Percentiles rank a stretch among this genome's conserved stretches.
Evolutionary conservation across 2,329 filamentous ascomycete genomes (phyloP).

Genomic region (Coleophoma crateriformis): DNA sequence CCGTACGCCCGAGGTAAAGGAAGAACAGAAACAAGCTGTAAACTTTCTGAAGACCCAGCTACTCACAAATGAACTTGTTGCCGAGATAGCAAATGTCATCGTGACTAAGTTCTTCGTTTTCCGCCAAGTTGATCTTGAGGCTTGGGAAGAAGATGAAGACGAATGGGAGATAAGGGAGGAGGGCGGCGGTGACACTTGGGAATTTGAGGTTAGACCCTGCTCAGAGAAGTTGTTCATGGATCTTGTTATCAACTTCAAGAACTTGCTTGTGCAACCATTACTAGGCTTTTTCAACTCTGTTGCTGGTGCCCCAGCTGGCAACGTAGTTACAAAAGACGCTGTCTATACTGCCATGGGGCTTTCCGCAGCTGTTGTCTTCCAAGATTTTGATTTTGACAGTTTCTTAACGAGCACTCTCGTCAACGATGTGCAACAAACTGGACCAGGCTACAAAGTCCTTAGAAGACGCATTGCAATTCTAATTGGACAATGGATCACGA

Average conservation of each 20-base stretch:
- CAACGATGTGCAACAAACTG: constrained; percentile 65
- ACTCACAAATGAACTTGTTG: constrained; percentile 69
- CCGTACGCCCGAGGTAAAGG: constrained; percentile 65
- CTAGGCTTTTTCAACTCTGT: constrained; percentile 78
- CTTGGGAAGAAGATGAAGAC: constrained; percentile 92
- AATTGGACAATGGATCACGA: constrained; percentile 81
- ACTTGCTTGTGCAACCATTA: constrained; percentile 71
- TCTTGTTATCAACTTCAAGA: constrained; percentile 82
- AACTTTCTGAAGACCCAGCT: constrained; percentile 66
- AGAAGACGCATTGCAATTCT: constrained; percentile 84
- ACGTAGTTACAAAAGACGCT: constrained; percentile 85
- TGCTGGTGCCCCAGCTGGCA: constrained; percentile 52
- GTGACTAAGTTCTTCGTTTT: constrained; percentile 89
- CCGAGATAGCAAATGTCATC: constrained; percentile 76
- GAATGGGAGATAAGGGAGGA: constrained; percentile 93
- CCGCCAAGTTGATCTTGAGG: constrained; percentile 74
- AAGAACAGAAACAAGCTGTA: constrained; percentile 68
- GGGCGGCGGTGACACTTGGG: constrained; percentile 77
- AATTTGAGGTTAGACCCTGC: constrained; percentile 88
- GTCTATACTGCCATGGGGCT: constrained; percentile 91
- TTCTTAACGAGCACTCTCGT: constrained; percentile 73
- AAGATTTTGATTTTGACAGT: constrained; percentile 75
- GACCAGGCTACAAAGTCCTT: constrained; percentile 68
- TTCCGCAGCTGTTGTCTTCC: constrained; percentile 69
- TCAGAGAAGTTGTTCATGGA: constrained; percentile 93